These are phyloP conservation scores for Cystoderma amianthinum DNA, from an alignment of 768 basidiomycete genomes.

Conservation along the genomic window DNA sequence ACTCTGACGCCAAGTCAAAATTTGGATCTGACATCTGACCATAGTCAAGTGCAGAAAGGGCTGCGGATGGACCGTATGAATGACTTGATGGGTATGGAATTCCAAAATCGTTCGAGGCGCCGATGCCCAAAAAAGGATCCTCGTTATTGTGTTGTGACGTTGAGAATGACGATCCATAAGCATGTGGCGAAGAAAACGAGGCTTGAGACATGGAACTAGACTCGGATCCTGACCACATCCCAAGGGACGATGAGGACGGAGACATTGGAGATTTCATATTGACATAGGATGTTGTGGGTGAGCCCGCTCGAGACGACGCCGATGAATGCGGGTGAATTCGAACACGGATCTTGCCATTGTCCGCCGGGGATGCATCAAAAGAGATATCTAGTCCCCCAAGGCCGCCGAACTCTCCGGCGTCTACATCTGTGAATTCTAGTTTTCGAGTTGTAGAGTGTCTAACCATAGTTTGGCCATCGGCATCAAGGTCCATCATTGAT, in stretches of 20 bases:
- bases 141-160: slow-evolving; percentile 28
- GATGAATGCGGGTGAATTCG: slow-evolving; percentile 59
- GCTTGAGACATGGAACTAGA: slow-evolving; percentile 12
- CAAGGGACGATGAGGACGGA: slow-evolving; percentile 17
- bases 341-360: slow-evolving; percentile 69
- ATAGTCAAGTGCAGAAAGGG: slow-evolving; percentile 19
- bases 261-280: slow-evolving; percentile 12
- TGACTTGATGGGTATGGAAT: slow-evolving; percentile 25
- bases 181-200: slow-evolving; percentile 16
- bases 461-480: slow-evolving; percentile 23
- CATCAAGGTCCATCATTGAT: slow-evolving; percentile 42
- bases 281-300: slow-evolving; percentile 16
- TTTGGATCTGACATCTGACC: slow-evolving; percentile 20
- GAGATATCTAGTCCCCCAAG: slow-evolving; percentile 64
- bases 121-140: slow-evolving; percentile 58
- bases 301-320: slow-evolving; percentile 31
- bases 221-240: slow-evolving; percentile 17
- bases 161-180: no score
- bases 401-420: slow-evolving; percentile 36
- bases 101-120: slow-evolving; percentile 29
- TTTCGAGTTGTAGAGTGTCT: slow-evolving; percentile 29
- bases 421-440: slow-evolving; percentile 53
- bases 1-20: slow-evolving; percentile 31
- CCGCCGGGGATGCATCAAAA: slow-evolving; percentile 57
- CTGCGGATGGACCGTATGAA: slow-evolving; percentile 24